Conservation (phyloP, 2,329 filamentous ascomycete genomes). For the Mycosphaerella sp. region DNA sequence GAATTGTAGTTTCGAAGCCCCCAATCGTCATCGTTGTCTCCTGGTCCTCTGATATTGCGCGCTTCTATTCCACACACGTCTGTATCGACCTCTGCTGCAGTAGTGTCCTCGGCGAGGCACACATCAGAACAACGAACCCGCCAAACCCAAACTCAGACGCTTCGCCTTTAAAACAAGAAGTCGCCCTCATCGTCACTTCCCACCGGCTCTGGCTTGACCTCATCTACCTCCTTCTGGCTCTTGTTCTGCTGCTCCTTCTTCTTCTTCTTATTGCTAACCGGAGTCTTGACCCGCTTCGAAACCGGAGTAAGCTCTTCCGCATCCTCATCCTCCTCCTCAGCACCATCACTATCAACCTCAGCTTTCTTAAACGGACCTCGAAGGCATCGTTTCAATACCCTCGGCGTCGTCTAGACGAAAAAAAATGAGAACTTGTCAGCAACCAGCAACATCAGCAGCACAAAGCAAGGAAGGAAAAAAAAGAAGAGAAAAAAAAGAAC, state of each 20-base stretch:
- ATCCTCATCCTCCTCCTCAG: conserved; percentile 5
- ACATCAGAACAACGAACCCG: no score
- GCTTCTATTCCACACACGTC: neutral
- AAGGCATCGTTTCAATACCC: no score
- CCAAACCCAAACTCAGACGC: no score
- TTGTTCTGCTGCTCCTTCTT: no score
- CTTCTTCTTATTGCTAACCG: neutral
- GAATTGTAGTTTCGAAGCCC: neutral
- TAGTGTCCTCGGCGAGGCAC: no score
- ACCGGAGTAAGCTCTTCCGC: conserved; percentile 7
- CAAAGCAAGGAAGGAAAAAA: neutral
- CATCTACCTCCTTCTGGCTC: neutral
- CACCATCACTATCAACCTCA: neutral
- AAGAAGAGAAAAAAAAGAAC: neutral
- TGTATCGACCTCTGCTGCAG: neutral
- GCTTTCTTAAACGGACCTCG: no score
- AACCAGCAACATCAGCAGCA: neutral
- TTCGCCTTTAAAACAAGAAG: neutral
- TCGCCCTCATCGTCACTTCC: neutral
- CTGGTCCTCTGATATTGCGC: neutral
- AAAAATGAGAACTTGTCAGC: no score
- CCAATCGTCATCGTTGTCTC: neutral
- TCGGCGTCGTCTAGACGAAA: no score
- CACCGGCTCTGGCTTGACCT: conserved; percentile 4
- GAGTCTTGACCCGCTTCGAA: conserved; percentile 2